Evolutionary conservation across 2,329 filamentous ascomycete genomes (phyloP).

Genomic region (Anthostomella pinea): DNA sequence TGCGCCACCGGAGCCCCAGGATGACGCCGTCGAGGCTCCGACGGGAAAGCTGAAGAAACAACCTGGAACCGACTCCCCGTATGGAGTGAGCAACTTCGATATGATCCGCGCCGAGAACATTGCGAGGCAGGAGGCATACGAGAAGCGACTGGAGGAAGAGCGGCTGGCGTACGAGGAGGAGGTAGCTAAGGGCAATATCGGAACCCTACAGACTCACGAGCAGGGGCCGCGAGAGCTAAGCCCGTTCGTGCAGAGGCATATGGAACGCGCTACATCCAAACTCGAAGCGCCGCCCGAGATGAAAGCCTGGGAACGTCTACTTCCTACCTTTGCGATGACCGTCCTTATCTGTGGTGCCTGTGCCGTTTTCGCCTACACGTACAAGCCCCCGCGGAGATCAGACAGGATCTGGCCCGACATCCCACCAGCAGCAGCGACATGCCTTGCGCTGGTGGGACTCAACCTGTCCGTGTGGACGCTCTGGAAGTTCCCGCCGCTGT

Average conservation of each 20-base stretch:
- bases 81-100: constrained; percentile 57
- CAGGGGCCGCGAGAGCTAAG: constrained; percentile 36
- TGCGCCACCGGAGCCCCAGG: constrained; percentile 13
- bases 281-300: constrained; percentile 52
- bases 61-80: constrained; percentile 44
- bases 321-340: constrained; percentile 51
- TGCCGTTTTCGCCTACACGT: constrained; percentile 44
- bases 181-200: constrained; percentile 35
- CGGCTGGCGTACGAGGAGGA: constrained; percentile 41
- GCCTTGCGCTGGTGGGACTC: constrained; percentile 57
- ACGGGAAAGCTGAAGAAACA: constrained; percentile 29
- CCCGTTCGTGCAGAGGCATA: constrained; percentile 40
- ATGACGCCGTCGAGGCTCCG: constrained; percentile 9
- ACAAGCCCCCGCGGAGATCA: constrained; percentile 47
- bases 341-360: constrained; percentile 43
- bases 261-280: constrained; percentile 46
- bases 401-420: constrained; percentile 57
- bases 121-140: constrained; percentile 46
- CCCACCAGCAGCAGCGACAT: constrained; percentile 61
- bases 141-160: constrained; percentile 42
- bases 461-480: constrained; percentile 56
- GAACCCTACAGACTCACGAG: constrained; percentile 40
- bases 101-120: constrained; percentile 53
- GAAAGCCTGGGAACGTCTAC: constrained; percentile 50
- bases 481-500: constrained; percentile 65